Evolutionary conservation across 192 early-diverging fungal species (phyloP), one percentile per base, ranked within the genome.

Genomic region (Podila clonocystis): DNA sequence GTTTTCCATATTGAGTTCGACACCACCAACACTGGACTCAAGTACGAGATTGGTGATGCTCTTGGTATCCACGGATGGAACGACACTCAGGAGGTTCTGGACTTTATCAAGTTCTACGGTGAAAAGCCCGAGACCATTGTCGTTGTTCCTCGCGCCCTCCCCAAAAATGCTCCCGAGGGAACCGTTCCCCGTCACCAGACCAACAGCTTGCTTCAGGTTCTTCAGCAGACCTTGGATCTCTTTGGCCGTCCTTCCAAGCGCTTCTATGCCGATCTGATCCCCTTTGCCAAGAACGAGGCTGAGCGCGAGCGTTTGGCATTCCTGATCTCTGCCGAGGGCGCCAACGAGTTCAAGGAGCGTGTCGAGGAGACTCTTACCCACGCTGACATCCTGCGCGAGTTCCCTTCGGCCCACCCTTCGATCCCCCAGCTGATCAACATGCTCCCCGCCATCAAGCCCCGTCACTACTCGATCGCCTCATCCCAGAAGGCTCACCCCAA

Each of bases 391-490:
- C 87, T 99, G 61, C 86, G 88, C 31, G 94, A 94, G 84, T 98
- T 97, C 84, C 84, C 91, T 15, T 94, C 95, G 22, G 95, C 93
- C 20, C 89, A 90, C 49, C 94, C 94, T 30, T 74, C 90, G 33
- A 76, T 95, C 57, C 85, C 90, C 58, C 89, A 92, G 58, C 85
- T 99, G 34, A 85, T 95, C 4, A 83, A 82, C 50, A 77, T 94
- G 67, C 89, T 99, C 65, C 87, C 96, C 11, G 85, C 90, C 33
- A 96, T 98, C 88, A 99, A 98, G 83, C 96, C 97, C 52, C 92
- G 97, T 70, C 96, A 97, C 76, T 99, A 99, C 89, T 99, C 97
- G n/a, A 99, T 99, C 73, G 93, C 97, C 12, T 98, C 96, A 13
- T 93, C 94, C 8, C 90, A 91, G 77, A 92, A 88, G 79, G 91